Evolutionary conservation across 2,329 filamentous ascomycete genomes (phyloP), one percentile per base, ranked within the genome.

Genomic region (Teratosphaeria nubilosa): DNA sequence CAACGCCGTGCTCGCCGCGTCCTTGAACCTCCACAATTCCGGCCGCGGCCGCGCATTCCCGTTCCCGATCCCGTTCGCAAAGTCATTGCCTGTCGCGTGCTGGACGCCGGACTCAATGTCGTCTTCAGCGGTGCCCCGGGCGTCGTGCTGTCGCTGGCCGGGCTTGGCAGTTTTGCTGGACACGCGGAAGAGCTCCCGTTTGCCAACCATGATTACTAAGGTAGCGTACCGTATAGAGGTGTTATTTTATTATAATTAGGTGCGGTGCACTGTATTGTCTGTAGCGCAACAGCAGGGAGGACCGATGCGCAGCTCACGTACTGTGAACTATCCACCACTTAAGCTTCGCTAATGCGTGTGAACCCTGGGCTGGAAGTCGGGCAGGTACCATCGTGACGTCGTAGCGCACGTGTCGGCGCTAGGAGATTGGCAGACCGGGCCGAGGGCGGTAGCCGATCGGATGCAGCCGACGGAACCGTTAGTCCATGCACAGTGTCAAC

Each of bases 1-100:
- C 30, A 81, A 65, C 1, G 75, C 78, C 14, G 73, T 73, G 27
- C 75, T 70, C 24, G 77, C 75, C 0, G 75, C 75, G 69, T 82
- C 80, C 52, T 73, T 74, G 65, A 81, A 82, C 0, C 72, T 66
- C 63, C 68, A 74, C 50, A 73, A 31, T 4, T 67, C 65, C 9
- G 70, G 70, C 51, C 66, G 62, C 16, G 62, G 63, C 50, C 57
- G 32, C 10, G 56, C 50, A 22, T 45, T 25, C 48, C n/a, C 22
- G 25, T 53, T 30, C n/a, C 11, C 27, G 25, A 13, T 22, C 24
- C 41, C 41, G 31, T 60, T 61, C n/a, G 57, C 54, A 16, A 56
- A 55, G 50, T 56, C 61, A 50, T 64, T 62, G 55, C 63, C 59
- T 34, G 16, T 63, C 65, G 53, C 55, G 64, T 41, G 55, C 51